Conservation (phyloP, 306 rosid genomes). For the Prinsepia uniflora region DNA sequence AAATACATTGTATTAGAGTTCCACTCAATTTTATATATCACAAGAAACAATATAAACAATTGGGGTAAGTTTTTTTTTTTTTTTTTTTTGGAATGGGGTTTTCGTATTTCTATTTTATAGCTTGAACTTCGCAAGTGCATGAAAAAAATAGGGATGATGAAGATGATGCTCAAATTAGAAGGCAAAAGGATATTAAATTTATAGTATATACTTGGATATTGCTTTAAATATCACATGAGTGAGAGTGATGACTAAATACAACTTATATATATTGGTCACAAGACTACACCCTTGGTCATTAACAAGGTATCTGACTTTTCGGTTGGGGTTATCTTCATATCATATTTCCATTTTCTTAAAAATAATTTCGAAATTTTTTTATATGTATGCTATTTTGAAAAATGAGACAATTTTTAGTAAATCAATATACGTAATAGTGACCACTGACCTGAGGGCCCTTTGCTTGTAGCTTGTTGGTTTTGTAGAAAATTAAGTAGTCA, state of each 20-base stretch:
- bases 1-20: no score
- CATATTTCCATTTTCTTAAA: background rate
- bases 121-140: background rate
- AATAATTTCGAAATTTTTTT: background rate
- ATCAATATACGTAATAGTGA: no score
- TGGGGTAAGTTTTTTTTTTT: no score
- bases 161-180: background rate
- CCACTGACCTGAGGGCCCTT: no score
- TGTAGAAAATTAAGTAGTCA: no score
- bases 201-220: background rate
- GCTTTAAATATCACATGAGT: conserved; percentile 2
- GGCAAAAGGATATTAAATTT: background rate
- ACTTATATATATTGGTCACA: background rate
- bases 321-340: background rate
- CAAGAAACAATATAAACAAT: no score
- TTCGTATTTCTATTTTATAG: background rate
- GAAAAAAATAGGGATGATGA: background rate
- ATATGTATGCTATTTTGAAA: background rate
- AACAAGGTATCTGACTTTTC: background rate
- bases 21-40: no score
- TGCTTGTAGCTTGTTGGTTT: no score
- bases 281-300: background rate
- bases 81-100: no score
- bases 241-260: background rate
- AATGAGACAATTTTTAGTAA: no score